phyloP scores from a whole-genome alignment of 2,329 filamentous ascomycete genomes.

The Neurospora sp. region DNA sequence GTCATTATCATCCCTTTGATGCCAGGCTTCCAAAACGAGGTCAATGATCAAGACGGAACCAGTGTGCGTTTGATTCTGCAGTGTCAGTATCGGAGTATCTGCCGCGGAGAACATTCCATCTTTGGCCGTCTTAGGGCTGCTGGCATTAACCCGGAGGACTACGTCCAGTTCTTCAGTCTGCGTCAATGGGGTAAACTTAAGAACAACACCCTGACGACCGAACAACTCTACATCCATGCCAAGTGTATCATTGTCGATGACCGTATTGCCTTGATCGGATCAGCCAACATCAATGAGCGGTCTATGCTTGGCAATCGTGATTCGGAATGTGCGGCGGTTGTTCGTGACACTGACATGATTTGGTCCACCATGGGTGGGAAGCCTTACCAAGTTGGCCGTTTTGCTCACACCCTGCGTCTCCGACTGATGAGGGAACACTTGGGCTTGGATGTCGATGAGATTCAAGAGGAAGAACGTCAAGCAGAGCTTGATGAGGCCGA shows the following conservation, averaged over 20 bases:
- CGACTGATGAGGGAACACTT: slow-evolving; percentile 94
- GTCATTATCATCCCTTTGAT: slow-evolving; percentile 88
- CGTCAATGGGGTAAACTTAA: slow-evolving; percentile 86
- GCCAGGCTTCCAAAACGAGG: slow-evolving; percentile 97
- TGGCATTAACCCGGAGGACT: slow-evolving; percentile 87
- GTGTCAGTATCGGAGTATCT: slow-evolving; percentile 94
- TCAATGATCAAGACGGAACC: slow-evolving; percentile 86
- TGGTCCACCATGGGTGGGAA: slow-evolving; percentile 84
- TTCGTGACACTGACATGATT: slow-evolving; percentile 88
- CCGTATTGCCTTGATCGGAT: slow-evolving; percentile 84
- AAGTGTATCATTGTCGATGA: slow-evolving; percentile 97
- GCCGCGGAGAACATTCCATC: slow-evolving; percentile 82
- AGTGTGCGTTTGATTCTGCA: slow-evolving; percentile 94
- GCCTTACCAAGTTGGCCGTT: slow-evolving; percentile 82
- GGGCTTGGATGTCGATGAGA: slow-evolving; percentile 87
- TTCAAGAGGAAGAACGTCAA: slow-evolving; percentile 68
- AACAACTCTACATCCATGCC: slow-evolving; percentile 96
- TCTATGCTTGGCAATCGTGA: slow-evolving; percentile 89
- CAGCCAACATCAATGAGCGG: slow-evolving; percentile 96
- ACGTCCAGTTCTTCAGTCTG: slow-evolving; percentile 89
- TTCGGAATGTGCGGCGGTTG: slow-evolving; percentile 81
- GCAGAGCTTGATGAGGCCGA: slow-evolving; percentile 50
- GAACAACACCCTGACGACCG: slow-evolving; percentile 74
- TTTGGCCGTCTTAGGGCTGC: slow-evolving; percentile 72
- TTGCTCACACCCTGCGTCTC: slow-evolving; percentile 85